Percentiles rank a stretch among this genome's conserved stretches.
Evolutionary conservation across 1,139 yeast species (phyloP).

Genomic region (Geotrichum histeridarum): DNA sequence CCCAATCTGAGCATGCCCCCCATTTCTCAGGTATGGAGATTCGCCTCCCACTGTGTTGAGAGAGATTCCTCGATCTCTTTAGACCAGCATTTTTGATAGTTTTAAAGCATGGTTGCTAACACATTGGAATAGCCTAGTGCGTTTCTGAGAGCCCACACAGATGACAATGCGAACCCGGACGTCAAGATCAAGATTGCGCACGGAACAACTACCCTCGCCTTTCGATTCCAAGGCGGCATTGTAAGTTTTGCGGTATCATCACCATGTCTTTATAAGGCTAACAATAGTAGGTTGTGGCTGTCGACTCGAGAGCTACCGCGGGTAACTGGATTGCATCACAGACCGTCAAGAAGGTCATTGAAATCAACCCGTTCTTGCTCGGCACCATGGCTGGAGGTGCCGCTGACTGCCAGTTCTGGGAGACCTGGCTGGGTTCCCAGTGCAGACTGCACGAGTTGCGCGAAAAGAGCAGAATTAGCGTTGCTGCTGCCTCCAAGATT

Average conservation of each 20-base stretch:
- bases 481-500: slow-evolving; percentile 95
- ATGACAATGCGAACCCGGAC: slow-evolving; percentile 86
- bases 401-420: slow-evolving; percentile 99
- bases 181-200: slow-evolving; percentile 95
- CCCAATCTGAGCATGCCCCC: slow-evolving; percentile 77
- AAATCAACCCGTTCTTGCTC: slow-evolving; percentile 86
- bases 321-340: slow-evolving; percentile 98
- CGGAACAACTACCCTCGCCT: slow-evolving; percentile 96
- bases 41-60: slow-evolving; percentile 5
- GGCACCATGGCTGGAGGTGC: slow-evolving; percentile 99
- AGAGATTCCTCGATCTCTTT: too few species aligned
- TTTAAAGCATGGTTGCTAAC: neutral
- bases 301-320: slow-evolving; percentile 97
- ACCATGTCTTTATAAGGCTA: too few species aligned
- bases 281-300: slow-evolving; percentile 61
- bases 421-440: slow-evolving; percentile 96
- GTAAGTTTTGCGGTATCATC: slow-evolving; percentile 24
- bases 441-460: slow-evolving; percentile 92
- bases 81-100: neutral
- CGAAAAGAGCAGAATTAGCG: slow-evolving; percentile 90
- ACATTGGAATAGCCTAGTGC: slow-evolving; percentile 62
- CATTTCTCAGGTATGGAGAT: slow-evolving; percentile 49
- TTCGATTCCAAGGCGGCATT: slow-evolving; percentile 93
- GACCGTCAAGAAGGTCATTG: slow-evolving; percentile 94
- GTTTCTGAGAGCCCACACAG: slow-evolving; percentile 95